Base-by-base conservation (phyloP, 1,284 basidiomycete species). In the Termitomyces sp. region DNA sequence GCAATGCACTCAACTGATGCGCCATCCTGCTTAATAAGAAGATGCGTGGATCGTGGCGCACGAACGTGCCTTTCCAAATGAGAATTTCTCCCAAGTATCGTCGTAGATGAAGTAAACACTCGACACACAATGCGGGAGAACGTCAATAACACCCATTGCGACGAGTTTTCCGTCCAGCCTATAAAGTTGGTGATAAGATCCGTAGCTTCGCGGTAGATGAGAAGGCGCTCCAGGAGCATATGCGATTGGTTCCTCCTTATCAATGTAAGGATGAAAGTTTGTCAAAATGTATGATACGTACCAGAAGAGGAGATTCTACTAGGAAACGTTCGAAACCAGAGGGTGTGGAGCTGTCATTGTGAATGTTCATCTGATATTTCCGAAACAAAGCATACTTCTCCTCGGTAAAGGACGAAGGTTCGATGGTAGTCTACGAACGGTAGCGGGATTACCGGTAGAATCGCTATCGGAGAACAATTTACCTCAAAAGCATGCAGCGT, bases 101-200 rank as follows among this genome's bases (percentile, higher is more conserved):
- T 94, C 84, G 73, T 97, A 98, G 73, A 96, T 88, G 68, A 98
- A 95, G 70, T 99, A 99, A 8, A 99, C 96, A 60, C 90, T 93
- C 13, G 93, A 96, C 3, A 99, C 88, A 62, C 96, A 95, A 28
- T 69, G 68, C 0, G 95, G 96, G 5, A 99, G 75, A 53, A 99
- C 87, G 67, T 99, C 97, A 54, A 99, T 76, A 12, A 99, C 92
- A 1, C 86, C 88, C 62, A 99, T 80, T 0, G 90, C 96, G 45
- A 98, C 82, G 12, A 98, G 77, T 64, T 86, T 67, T 8, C 84
- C 90, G 62, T 98, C 88, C 19, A 96, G 68, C 58, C 83, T 80
- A 66, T 95, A 95, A 45, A 93, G 74, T 60, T 94, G 90, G 62
- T 94, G 92, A 69, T 93, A 90, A 10, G 90, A 87, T 17, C 92